Conservation (phyloP, 352 stramenopile species). For the Phytophthora ramorum region DNA sequence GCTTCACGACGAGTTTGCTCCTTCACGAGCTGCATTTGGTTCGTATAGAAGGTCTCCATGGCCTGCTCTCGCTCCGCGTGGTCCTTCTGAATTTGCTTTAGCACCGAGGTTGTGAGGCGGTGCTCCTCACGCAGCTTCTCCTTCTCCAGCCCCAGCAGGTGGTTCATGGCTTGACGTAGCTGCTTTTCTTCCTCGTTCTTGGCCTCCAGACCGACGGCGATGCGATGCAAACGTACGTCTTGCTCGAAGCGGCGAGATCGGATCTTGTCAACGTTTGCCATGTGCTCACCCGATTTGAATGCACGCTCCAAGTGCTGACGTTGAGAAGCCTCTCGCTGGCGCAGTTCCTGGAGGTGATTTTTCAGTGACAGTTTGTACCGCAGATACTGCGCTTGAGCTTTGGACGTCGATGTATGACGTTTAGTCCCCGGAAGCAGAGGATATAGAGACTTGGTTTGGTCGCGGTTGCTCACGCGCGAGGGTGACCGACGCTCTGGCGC, state of each 20-base stretch:
- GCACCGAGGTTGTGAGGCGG: constrained; percentile 46
- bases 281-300: constrained; percentile 68
- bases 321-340: constrained; percentile 66
- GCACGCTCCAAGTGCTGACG: constrained; percentile 66
- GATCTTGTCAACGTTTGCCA: constrained; percentile 75
- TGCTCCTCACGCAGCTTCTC: constrained; percentile 74
- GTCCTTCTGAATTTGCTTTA: constrained; percentile 70
- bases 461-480: constrained; percentile 1
- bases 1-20: constrained; percentile 67
- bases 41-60: constrained; percentile 76
- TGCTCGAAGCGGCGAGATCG: constrained; percentile 69
- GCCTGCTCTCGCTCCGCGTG: constrained; percentile 63
- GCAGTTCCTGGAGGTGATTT: constrained; percentile 69
- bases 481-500: constrained; percentile 19
- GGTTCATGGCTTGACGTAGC: constrained; percentile 67
- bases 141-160: constrained; percentile 72
- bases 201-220: constrained; percentile 63
- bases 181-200: constrained; percentile 77
- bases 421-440: constrained; percentile 45
- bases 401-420: constrained; percentile 29
- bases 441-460: constrained; percentile 44
- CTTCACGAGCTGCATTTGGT: constrained; percentile 72
- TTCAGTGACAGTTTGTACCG: constrained; percentile 80
- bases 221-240: constrained; percentile 70
- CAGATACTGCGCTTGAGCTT: constrained; percentile 56